Evolutionary conservation across 1,284 basidiomycete genomes (phyloP).

Genomic region (Mrakiaceae sp.): DNA sequence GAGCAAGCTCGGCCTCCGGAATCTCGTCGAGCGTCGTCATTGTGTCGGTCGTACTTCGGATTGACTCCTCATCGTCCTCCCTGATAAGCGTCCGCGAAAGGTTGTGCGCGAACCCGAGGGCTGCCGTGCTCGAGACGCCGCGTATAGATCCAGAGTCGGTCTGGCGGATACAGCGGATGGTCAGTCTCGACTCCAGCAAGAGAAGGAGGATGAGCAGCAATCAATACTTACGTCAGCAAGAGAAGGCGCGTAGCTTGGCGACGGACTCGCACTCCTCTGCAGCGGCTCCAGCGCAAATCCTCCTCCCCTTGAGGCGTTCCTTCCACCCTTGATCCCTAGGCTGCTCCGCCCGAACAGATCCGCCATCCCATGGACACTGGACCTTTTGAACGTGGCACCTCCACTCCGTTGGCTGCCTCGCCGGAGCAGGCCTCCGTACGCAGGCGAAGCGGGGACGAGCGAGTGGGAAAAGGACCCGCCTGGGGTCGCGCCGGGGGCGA

Average conservation of each 20-base stretch:
- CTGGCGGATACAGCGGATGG: neutral
- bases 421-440: no score
- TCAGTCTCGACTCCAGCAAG: conserved; percentile 7
- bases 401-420: no score
- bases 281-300: conserved; percentile 44
- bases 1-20: conserved; percentile 83
- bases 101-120: conserved; percentile 89
- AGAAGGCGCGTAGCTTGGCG: conserved; percentile 75
- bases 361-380: no score
- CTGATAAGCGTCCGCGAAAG: conserved; percentile 91
- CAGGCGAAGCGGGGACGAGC: no score
- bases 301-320: conserved; percentile 36
- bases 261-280: conserved; percentile 47
- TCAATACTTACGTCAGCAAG: conserved; percentile 53
- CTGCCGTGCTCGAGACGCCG: conserved; percentile 35
- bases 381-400: no score
- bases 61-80: conserved; percentile 86
- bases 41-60: conserved; percentile 49
- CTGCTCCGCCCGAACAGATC: no score
- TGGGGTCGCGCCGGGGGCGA: no score
- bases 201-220: neutral
- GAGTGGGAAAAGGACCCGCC: no score
- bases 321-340: conserved; percentile 13
- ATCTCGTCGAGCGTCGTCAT: conserved; percentile 39
- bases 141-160: neutral